Percentiles rank a stretch among this genome's conserved stretches.
Conservation (phyloP, 2,329 filamentous ascomycete species). For the Colletotrichum ledebouriae region DNA sequence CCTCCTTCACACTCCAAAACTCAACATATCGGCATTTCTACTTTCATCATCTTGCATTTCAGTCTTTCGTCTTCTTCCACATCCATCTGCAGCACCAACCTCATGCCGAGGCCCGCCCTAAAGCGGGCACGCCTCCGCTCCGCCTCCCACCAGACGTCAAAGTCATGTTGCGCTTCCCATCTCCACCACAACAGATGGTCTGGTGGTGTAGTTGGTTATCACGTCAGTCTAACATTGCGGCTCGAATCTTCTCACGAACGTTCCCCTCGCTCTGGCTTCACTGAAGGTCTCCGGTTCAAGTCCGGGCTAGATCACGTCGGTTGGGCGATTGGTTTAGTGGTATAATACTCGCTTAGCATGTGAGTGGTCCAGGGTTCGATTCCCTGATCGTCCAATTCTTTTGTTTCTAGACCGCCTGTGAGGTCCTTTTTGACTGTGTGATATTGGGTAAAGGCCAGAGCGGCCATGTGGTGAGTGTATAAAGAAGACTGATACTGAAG, state of each 20-base stretch:
- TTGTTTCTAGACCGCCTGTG: not conserved
- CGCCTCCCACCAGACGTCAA: not conserved
- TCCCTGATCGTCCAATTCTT: constrained; percentile 37
- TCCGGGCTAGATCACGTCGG: constrained; percentile 21
- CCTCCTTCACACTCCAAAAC: too few relatives aligned
- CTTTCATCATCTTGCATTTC: too few relatives aligned
- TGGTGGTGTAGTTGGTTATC: constrained; percentile 60
- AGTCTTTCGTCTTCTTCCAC: too few relatives aligned
- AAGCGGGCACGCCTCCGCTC: not conserved
- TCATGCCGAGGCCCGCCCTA: not conserved
- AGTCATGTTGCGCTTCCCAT: accelerated
- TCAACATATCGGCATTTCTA: too few relatives aligned
- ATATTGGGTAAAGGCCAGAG: too few relatives aligned
- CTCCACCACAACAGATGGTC: constrained; percentile 12
- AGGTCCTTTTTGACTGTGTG: too few relatives aligned
- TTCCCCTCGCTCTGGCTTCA: constrained; percentile 5
- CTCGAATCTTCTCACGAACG: not conserved
- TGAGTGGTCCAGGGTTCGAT: constrained; percentile 38
- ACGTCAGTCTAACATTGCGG: constrained; percentile 60
- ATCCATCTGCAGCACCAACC: not conserved
- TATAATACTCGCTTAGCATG: constrained; percentile 40
- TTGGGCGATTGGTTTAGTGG: constrained; percentile 40
- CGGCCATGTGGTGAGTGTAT: too few relatives aligned
- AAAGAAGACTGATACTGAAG: too few relatives aligned
- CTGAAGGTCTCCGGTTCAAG: constrained; percentile 39